Evolutionary conservation across 2,329 filamentous ascomycete species (phyloP), one percentile per base, ranked within the genome.

Genomic region (Xylaria arbuscula): DNA sequence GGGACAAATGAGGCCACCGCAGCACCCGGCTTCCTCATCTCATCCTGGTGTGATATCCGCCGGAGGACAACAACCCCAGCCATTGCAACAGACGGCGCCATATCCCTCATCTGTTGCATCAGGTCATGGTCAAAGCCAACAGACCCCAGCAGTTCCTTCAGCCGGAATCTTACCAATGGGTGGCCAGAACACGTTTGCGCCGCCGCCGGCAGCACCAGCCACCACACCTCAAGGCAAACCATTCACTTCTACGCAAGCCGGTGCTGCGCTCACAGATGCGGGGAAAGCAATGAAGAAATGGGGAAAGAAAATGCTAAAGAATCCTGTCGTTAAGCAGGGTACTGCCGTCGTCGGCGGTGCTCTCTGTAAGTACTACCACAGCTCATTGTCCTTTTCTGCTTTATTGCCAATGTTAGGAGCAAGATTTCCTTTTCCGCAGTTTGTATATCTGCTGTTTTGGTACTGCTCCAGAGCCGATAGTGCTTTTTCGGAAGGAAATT

Each of bases 211-310:
- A 51, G 36, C 51, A 15, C 62, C 34, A 45, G 13, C 63, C 61
- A 36, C 10, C 19, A 1, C 13, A 48, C 6, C 42, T 64, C 36
- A 70, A 72, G 47, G 45, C 11, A 74, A 71, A 58, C 71, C 73
- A 28, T 74, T 72, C 40, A 72, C 67, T 40, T 73, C 73, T 11
- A 50, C 72, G 9, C 74, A 75, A 32, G 70, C 75, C 7, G 34
- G 71, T 3, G 65, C 70, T 5, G 71, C 71, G 11, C 42, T 76
- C 17, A 62, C 71, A 0, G 73, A 70, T 28, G 74, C 72, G 62
- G 74, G 75, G 2, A 77, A 76, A 54, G 73, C 73, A 8, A 66
- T 78, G 67, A 78, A 77, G 71, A 77, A 78, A 69, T 78, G 74
- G 75, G 75, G 73, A 2, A 77, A 75, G 65, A 77, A 77, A 56